phyloP scores from a whole-genome alignment of 1,284 basidiomycete species.

The Ganoderma lucidum region DNA sequence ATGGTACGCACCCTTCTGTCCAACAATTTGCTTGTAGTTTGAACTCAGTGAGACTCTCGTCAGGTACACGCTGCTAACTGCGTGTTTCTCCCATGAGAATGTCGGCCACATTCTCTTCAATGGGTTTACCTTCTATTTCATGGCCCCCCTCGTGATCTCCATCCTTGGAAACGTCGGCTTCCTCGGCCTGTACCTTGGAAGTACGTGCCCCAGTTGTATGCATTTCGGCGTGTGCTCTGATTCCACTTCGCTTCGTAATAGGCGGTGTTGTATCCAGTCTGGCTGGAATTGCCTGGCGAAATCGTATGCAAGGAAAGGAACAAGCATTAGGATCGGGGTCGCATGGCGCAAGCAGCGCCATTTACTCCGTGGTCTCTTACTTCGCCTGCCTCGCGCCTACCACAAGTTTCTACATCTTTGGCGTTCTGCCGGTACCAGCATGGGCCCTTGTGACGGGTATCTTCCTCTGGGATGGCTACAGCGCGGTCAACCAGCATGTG shows the following conservation, averaged over 20 bases:
- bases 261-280: constrained; percentile 73
- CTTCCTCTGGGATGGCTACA: constrained; percentile 76
- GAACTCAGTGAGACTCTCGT: not conserved
- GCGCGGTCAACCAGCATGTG: constrained; percentile 51
- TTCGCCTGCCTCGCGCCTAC: constrained; percentile 77
- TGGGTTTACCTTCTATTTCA: constrained; percentile 81
- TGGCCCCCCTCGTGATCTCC: constrained; percentile 75
- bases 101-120: constrained; percentile 80
- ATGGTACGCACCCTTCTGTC: constrained; percentile 59
- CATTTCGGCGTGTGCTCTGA: constrained; percentile 2
- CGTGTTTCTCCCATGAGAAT: constrained; percentile 77
- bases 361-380: constrained; percentile 77
- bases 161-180: constrained; percentile 78
- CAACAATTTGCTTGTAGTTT: constrained; percentile 7
- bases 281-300: constrained; percentile 66
- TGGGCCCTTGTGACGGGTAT: constrained; percentile 82
- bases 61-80: constrained; percentile 86
- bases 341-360: constrained; percentile 85
- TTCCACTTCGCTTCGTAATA: constrained; percentile 35
- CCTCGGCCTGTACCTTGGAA: constrained; percentile 80
- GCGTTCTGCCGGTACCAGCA: constrained; percentile 84
- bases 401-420: constrained; percentile 81
- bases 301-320: constrained; percentile 17
- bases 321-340: constrained; percentile 43
- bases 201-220: constrained; percentile 46